These are phyloP conservation scores for Russula sp. DNA, from an alignment of 768 basidiomycete genomes.

Conservation along the genomic window DNA sequence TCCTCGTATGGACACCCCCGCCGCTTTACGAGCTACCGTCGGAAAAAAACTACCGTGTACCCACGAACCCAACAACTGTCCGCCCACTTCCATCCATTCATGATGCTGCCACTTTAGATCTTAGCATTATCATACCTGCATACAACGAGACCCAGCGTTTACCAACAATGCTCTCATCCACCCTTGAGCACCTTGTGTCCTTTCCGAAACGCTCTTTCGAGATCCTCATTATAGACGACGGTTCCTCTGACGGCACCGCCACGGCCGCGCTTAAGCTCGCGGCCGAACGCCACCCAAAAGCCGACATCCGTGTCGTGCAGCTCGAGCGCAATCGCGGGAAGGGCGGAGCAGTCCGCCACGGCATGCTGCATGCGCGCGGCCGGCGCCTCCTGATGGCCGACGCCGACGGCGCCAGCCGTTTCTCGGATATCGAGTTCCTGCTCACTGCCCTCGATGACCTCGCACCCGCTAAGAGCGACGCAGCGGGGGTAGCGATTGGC, in stretches of 20 bases:
- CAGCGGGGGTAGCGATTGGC: slow-evolving; percentile 68
- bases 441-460: slow-evolving; percentile 69
- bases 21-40: slow-evolving; percentile 56
- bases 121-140: slow-evolving; percentile 84
- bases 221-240: slow-evolving; percentile 87
- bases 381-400: slow-evolving; percentile 83
- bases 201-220: slow-evolving; percentile 55
- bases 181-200: slow-evolving; percentile 57
- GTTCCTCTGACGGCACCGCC: slow-evolving; percentile 72
- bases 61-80: slow-evolving; percentile 46
- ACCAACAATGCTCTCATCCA: slow-evolving; percentile 74
- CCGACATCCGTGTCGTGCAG: slow-evolving; percentile 71
- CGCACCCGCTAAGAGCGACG: slow-evolving; percentile 39
- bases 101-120: slow-evolving; percentile 56
- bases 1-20: slow-evolving; percentile 70
- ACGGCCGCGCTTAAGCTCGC: slow-evolving; percentile 60
- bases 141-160: slow-evolving; percentile 86
- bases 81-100: slow-evolving; percentile 50
- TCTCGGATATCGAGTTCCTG: slow-evolving; percentile 75
- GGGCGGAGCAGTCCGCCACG: slow-evolving; percentile 89
- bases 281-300: slow-evolving; percentile 40
- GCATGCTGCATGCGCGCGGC: slow-evolving; percentile 79
- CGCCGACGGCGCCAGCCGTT: slow-evolving; percentile 89
- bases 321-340: slow-evolving; percentile 83
- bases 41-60: slow-evolving; percentile 64